Evolutionary conservation across 352 stramenopile genomes (phyloP).

Genomic region (Globisporangium polare): DNA sequence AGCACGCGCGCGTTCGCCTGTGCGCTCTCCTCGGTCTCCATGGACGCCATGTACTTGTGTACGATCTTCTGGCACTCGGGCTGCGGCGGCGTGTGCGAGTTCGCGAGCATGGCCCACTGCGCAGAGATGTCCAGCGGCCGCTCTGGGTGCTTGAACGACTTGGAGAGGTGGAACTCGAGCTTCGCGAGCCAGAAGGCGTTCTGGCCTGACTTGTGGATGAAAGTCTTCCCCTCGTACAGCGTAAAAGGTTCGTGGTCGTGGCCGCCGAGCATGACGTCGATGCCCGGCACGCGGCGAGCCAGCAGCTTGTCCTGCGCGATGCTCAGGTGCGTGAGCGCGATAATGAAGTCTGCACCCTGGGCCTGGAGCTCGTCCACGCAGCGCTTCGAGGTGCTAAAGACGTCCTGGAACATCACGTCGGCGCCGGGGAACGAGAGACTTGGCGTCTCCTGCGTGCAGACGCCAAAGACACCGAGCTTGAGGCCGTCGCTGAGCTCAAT

Average conservation of each 20-base stretch:
- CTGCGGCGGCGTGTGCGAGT: constrained; percentile 53
- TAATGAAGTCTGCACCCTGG: constrained; percentile 74
- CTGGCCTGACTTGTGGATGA: constrained; percentile 90
- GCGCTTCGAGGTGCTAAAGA: constrained; percentile 10
- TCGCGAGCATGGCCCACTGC: constrained; percentile 84
- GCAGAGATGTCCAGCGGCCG: constrained; percentile 44
- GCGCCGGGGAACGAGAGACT: constrained; percentile 18
- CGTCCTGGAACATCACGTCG: constrained; percentile 10
- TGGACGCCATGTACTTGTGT: constrained; percentile 60
- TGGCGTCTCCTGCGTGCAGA: constrained; percentile 64
- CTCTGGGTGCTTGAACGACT: constrained; percentile 31
- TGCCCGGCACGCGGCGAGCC: constrained; percentile 53
- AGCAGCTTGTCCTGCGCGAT: constrained; percentile 74
- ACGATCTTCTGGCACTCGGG: constrained; percentile 59
- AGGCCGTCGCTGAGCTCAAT: constrained; percentile 42
- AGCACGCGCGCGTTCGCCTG: constrained; percentile 45
- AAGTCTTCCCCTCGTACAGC: constrained; percentile 69
- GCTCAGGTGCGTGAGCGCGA: constrained; percentile 82
- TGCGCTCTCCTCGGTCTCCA: constrained; percentile 48
- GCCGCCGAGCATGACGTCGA: constrained; percentile 86
- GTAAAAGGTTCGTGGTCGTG: constrained; percentile 92
- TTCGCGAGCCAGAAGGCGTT: constrained; percentile 84
- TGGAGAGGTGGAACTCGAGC: constrained; percentile 69
- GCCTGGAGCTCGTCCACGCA: constrained; percentile 37
- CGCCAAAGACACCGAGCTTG: constrained; percentile 65